Conservation (phyloP, 148 eudicot genomes). For the Camellia granthamiana region DNA sequence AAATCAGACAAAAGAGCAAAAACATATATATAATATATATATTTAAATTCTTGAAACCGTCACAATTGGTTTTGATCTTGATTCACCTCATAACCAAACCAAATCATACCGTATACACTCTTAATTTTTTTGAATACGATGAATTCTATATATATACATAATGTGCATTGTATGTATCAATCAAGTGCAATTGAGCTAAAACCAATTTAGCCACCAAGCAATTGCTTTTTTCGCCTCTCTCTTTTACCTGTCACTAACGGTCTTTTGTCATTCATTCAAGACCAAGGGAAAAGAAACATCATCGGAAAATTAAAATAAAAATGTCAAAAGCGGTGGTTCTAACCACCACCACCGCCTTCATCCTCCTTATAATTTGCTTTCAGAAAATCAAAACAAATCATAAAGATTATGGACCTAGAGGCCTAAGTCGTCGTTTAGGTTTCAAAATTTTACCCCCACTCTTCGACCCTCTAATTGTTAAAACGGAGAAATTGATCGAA, state of each 20-base stretch:
- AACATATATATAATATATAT: no score
- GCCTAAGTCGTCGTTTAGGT: constrained; percentile 25
- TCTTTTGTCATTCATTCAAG: neutral
- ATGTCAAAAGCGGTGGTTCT: constrained; percentile 46
- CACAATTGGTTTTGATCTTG: no score
- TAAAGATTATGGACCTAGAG: neutral
- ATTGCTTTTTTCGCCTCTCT: neutral
- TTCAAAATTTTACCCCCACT: constrained; percentile 11
- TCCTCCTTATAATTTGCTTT: constrained; percentile 21
- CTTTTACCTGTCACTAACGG: constrained; percentile 2
- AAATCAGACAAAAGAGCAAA: no score
- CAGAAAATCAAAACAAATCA: neutral
- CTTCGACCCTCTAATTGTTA: constrained; percentile 36
- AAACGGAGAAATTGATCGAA: constrained; percentile 23
- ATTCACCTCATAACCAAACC: no score
- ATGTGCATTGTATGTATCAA: no score
- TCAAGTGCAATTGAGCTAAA: neutral
- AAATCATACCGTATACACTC: no score
- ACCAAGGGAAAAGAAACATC: neutral
- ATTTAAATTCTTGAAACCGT: no score
- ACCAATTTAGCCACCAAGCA: neutral
- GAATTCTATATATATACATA: no score
- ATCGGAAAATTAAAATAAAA: neutral
- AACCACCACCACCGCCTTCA: constrained; percentile 36
- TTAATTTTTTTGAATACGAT: no score